A percentile compares a stretch with the other conserved stretches of the same genome.
Evolutionary conservation across 83 land plant genomes (phyloP).

Genomic region (Diphasiastrum complanatum): DNA sequence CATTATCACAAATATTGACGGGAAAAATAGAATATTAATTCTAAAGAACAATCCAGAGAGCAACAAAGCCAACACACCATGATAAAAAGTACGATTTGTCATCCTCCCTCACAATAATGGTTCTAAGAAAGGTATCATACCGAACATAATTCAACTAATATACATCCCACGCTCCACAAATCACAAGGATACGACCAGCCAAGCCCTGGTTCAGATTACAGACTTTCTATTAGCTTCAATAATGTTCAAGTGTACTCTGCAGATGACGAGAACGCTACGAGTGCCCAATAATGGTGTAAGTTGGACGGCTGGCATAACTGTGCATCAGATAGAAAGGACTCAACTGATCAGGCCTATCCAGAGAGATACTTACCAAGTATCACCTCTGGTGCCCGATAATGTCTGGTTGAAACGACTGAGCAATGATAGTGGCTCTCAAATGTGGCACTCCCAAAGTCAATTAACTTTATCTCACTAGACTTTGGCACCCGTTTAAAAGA

Average conservation of each 20-base stretch:
- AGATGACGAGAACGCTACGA: slow-evolving; percentile 11
- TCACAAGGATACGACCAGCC: slow-evolving; percentile 94
- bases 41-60: slow-evolving; percentile 1
- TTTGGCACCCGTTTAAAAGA: slow-evolving; percentile 60
- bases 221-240: slow-evolving; percentile 6
- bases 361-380: slow-evolving; percentile 51
- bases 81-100: too few relatives aligned
- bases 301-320: not conserved
- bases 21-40: not conserved
- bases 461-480: slow-evolving; percentile 78
- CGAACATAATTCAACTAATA: slow-evolving; percentile 77
- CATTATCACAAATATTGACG: slow-evolving; percentile 6
- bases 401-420: slow-evolving; percentile 74
- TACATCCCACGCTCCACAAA: slow-evolving; percentile 92
- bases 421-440: slow-evolving; percentile 52
- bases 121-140: slow-evolving; percentile 34
- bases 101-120: too few relatives aligned
- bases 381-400: slow-evolving; percentile 89
- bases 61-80: slow-evolving; percentile 4
- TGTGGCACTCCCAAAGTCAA: slow-evolving; percentile 87
- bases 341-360: not conserved
- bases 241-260: not conserved
- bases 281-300: not conserved
- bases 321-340: slow-evolving; percentile 23
- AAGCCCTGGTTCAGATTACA: slow-evolving; percentile 56